Base-by-base conservation (phyloP, 331 rosid genomes). In the Prunus yedoensis region DNA sequence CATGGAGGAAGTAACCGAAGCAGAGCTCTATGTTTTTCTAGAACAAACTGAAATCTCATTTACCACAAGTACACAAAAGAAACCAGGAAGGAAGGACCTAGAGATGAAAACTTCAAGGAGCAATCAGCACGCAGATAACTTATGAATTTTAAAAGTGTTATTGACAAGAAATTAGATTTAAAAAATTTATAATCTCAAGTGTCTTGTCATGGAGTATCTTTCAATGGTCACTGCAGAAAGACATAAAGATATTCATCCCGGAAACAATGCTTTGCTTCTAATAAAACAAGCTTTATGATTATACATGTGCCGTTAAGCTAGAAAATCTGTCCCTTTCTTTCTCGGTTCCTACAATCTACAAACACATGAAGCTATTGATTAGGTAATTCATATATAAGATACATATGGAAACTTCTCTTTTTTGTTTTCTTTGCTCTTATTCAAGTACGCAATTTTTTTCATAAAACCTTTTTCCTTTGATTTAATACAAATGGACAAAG, bases 171-270 rank as follows among this genome's bases (percentile, higher is more conserved):
- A 35, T 35, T 35, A 35, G 41, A 35, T 12, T 4, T 32, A 14
- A 20, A 53, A 8, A 18, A 17, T 17, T 50, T 4, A 17, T 35
- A 1, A 35, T 21, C 5, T 27, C 5, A 0, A 5, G 10, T 10
- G 58, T 20, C 66, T 89, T 61, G 97, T 84, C 78, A 81, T 86
- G 8, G 92, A 79, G 68, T 84, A 89, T 77, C 82, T 81, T 76
- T 89, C 91, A 71, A 88, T 85, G 52, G 89, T 69, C 16, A 88
- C 91, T 91, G 83, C 82, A 87, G 67, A 38, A 67, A 17, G 52
- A 17, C 77, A 66, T 16, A 51, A 20, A 76, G 2, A 21, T 51
- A 32, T 32, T 32, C 38, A 32, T 7, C 38, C 38, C 4, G 38
- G 38, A 1, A 5, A 32, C 38, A 32, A 32, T 5, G 38, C 8